Evolutionary conservation across 2,329 filamentous ascomycete species (phyloP).

Genomic region (Colletotrichum musae): DNA sequence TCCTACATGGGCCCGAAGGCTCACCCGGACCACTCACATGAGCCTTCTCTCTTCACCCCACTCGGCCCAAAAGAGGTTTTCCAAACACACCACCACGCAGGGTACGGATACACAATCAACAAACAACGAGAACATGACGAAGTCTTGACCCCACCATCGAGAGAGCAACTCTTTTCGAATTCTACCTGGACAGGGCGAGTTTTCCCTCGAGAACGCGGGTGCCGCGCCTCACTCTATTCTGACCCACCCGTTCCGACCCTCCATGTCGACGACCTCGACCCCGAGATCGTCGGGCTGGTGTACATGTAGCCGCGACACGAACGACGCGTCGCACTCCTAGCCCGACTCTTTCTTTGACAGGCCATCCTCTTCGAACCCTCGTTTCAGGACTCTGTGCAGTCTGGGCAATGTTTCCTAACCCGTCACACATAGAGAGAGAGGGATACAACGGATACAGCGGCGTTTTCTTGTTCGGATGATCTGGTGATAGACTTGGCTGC

Average conservation of each 20-base stretch:
- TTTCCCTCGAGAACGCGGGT: conserved; percentile 28
- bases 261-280: conserved; percentile 25
- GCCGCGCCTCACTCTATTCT: conserved; percentile 32
- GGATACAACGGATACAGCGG: conserved; percentile 30
- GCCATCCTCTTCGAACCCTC: conserved; percentile 15
- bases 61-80: background rate
- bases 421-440: background rate
- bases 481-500: conserved; percentile 27
- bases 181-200: background rate
- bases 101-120: background rate
- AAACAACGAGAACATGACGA: background rate
- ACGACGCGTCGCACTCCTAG: conserved; percentile 8
- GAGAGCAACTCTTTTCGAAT: background rate
- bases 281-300: conserved; percentile 25
- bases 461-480: conserved; percentile 20
- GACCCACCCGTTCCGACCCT: conserved; percentile 33
- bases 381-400: conserved; percentile 11
- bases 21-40: conserved; percentile 39
- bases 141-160: conserved; percentile 4
- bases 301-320: conserved; percentile 3
- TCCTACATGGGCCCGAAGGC: conserved; percentile 29
- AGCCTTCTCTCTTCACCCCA: background rate
- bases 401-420: background rate
- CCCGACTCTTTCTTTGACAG: conserved; percentile 2
- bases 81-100: background rate